Conservation (phyloP, 1,139 yeast genomes). For the Blastobotrys arbuscula region DNA sequence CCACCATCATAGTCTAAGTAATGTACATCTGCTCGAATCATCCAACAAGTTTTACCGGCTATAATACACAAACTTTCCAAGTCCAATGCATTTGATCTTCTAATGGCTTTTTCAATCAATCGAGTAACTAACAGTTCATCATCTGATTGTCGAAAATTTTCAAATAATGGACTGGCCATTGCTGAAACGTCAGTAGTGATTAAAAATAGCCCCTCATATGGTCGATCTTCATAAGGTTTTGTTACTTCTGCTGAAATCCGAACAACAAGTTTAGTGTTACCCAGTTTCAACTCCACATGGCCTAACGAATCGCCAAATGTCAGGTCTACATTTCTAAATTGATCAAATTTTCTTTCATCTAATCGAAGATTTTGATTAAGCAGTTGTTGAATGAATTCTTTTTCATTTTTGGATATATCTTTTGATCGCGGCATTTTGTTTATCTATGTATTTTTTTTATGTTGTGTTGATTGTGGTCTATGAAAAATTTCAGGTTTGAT, state of each 20-base stretch:
- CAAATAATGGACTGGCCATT: constrained; percentile 83
- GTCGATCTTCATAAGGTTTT: constrained; percentile 83
- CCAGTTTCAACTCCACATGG: constrained; percentile 70
- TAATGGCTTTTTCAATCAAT: constrained; percentile 82
- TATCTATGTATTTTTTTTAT: no score
- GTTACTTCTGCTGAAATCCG: constrained; percentile 76
- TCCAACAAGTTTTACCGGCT: constrained; percentile 91
- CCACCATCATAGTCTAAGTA: constrained; percentile 90
- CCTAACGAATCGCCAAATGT: constrained; percentile 70
- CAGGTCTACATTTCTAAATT: constrained; percentile 60
- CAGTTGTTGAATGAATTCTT: constrained; percentile 54
- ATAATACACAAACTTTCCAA: constrained; percentile 83
- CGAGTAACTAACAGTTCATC: constrained; percentile 77
- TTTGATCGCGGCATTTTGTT: constrained; percentile 48
- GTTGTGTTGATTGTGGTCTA: background rate
- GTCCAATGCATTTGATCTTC: constrained; percentile 86
- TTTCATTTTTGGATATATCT: constrained; percentile 64
- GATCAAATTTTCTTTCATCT: constrained; percentile 63
- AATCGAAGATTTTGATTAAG: constrained; percentile 53
- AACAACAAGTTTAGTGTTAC: constrained; percentile 65
- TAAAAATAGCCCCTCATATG: constrained; percentile 84
- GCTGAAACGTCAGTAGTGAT: constrained; percentile 84
- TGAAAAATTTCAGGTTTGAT: background rate
- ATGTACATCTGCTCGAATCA: constrained; percentile 81
- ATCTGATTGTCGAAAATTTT: constrained; percentile 61